Base-by-base conservation (phyloP, 768 basidiomycete species). In the Trametes elegans region DNA sequence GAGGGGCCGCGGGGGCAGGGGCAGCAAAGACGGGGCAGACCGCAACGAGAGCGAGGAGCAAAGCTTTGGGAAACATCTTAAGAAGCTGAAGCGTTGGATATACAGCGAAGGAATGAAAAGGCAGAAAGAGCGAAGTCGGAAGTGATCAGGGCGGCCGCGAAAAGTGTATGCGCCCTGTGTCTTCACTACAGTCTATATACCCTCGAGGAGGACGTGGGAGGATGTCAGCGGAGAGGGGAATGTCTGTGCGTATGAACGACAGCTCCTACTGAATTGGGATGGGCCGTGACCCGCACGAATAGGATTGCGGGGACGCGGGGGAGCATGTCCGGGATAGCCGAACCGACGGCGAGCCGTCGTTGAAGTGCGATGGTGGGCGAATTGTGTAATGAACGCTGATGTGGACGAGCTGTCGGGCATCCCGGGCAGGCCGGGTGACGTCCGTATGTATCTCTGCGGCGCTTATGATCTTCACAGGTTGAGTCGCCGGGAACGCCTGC, bases 11-110 rank as follows among this genome's bases (percentile, higher is more conserved):
- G n/a, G 43, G 43, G 24, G 49, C 36, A 13, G 62, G 62, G 7
- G 59, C 62, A 35, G 49, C 53, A 32, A 61, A 24, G 21, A 58
- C 55, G 29, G 46, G 28, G 4, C 51, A 14, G 8, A 41, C 54
- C 24, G 42, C 60, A 40, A 45, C 43, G 36, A 64, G 55, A 31
- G 47, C 35, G 27, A 45, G 3, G 50, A 59, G 23, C 49, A 58
- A 14, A 29, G 46, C 7, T 18, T 41, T 53, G 28, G 0, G n/a
- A 19, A 46, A 23, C 44, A 46, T 46, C 10, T 35, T 35, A n/a
- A 13, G 6, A 13, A 35, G 34, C 13, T 11, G 11, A 35, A 3
- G 34, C 34, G 11, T 7, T 32, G 31, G 13, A 32, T 32, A 7
- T 13, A 13, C 13, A 35, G 34, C 13, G 13, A 35, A 35, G 34